Base-by-base conservation (phyloP, 805 yeast species). In the Torulaspora microellipsoides region DNA sequence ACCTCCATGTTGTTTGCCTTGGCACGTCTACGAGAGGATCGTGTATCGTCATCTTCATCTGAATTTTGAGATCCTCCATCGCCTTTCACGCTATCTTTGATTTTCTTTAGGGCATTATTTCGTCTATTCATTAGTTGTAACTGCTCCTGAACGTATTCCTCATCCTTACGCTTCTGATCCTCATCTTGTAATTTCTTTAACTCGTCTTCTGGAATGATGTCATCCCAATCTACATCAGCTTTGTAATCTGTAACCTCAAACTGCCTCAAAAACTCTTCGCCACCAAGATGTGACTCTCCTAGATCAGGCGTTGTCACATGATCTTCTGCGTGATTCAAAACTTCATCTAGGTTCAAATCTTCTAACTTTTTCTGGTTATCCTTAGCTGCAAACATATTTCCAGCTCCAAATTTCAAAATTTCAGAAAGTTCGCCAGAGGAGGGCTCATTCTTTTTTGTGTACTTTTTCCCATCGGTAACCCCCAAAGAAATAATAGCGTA, bases 201-300 rank as follows among this genome's bases (percentile, higher is more conserved):
- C 64, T 93, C 99, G 35, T 86, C 95, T 52, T 87, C 90, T 0
- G 99, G 99, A 57, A 93, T 93, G 55, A 93, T 93, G 65, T 93
- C 99, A 69, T 93, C 98, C 99, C 99, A 93, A 51, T 89, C 95
- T 48, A 91, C 89, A 64, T 91, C 96, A 0, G 99, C 98, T 69
- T 93, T 93, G 65, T 90, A 95, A 63, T 93, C 99, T 0, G 99
- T 93, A 41, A 93, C 99, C 67, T 93, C 99, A 64, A 93, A 93
- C 67, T 93, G 99, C 59, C 81, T 88, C 68, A 93, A 75, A 60
- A 93, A 93, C 68, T 93, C 99, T 65, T 93, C 99, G 45, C 98
- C 96, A 47, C 99, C 99, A 43, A 93, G 73, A 58, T 93, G 95
- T n/a, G 96, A 86, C 59, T 93, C 98, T 4, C 98, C 98, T 15